Evolutionary conservation across 2,329 filamentous ascomycete genomes (phyloP).

Genomic region (Dactylellina sp.): DNA sequence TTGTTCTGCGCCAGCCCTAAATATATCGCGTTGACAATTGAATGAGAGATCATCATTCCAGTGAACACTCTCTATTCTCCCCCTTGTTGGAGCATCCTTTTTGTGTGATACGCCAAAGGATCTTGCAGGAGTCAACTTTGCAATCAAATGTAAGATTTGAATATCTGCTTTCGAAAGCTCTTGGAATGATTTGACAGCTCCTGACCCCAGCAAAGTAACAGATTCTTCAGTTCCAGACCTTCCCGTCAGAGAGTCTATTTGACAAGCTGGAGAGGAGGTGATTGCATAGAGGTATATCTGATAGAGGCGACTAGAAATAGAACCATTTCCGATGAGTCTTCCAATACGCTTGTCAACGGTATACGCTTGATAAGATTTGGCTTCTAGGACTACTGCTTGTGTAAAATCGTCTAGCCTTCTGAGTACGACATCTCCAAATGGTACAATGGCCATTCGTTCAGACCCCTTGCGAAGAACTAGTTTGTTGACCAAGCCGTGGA

Average conservation of each 20-base stretch:
- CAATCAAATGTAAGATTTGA: constrained; percentile 63
- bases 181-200: constrained; percentile 67
- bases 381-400: constrained; percentile 1
- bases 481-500: constrained; percentile 68
- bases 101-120: constrained; percentile 60
- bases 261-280: constrained; percentile 66
- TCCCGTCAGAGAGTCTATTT: constrained; percentile 67
- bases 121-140: constrained; percentile 65
- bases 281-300: constrained; percentile 69
- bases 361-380: constrained; percentile 65
- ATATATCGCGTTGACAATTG: constrained; percentile 50
- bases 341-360: constrained; percentile 68
- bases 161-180: constrained; percentile 63
- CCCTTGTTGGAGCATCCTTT: not conserved
- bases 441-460: constrained; percentile 60
- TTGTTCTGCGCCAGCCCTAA: constrained; percentile 20
- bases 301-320: constrained; percentile 68
- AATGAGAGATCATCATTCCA: constrained; percentile 40
- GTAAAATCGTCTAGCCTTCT: constrained; percentile 15
- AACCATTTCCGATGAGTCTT: constrained; percentile 68
- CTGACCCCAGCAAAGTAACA: constrained; percentile 67
- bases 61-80: constrained; percentile 25
- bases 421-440: constrained; percentile 29
- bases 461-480: constrained; percentile 65
- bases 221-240: constrained; percentile 71